Evolutionary conservation across 148 eudicot genomes (phyloP).

Genomic region (Arbutus unedo): DNA sequence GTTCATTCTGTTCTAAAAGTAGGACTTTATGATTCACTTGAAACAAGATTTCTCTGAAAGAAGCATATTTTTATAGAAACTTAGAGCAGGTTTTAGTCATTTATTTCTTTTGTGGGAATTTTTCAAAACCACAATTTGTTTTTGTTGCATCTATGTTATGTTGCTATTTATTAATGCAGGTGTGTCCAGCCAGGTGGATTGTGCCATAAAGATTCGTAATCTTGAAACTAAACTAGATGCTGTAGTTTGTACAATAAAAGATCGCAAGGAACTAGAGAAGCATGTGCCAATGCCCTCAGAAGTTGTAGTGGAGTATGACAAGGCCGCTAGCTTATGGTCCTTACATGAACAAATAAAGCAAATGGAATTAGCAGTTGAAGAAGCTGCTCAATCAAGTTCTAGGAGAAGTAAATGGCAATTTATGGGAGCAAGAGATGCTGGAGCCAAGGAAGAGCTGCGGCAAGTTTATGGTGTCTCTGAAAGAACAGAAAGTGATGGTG

Average conservation of each 20-base stretch:
- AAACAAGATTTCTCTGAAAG: neutral
- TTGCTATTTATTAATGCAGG: conserved; percentile 42
- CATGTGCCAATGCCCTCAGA: conserved; percentile 98
- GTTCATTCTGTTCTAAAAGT: neutral
- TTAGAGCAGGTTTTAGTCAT: neutral
- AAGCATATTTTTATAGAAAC: neutral
- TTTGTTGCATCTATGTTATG: neutral
- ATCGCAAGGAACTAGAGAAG: conserved; percentile 91
- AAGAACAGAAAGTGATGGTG: conserved; percentile 99
- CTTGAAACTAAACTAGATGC: conserved; percentile 93
- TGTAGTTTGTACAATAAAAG: conserved; percentile 95
- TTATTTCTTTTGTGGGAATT: neutral
- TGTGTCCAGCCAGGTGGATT: conserved; percentile 97
- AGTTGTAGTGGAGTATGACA: conserved; percentile 87
- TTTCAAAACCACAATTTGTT: conserved; percentile 7
- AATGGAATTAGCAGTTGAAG: conserved; percentile 86
- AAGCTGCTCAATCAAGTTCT: conserved; percentile 85
- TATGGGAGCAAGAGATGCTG: conserved; percentile 99
- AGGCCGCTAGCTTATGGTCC: conserved; percentile 84
- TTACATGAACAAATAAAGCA: conserved; percentile 91
- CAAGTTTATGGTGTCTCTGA: conserved; percentile 99
- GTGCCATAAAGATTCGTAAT: conserved; percentile 94
- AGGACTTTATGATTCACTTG: neutral
- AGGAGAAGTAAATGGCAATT: conserved; percentile 98
- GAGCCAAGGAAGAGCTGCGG: conserved; percentile 88